Percentiles rank a stretch among this genome's conserved stretches.
These are phyloP conservation scores for Peronospora belbahrii DNA, from an alignment of 352 stramenopile species.

Conservation along the genomic window DNA sequence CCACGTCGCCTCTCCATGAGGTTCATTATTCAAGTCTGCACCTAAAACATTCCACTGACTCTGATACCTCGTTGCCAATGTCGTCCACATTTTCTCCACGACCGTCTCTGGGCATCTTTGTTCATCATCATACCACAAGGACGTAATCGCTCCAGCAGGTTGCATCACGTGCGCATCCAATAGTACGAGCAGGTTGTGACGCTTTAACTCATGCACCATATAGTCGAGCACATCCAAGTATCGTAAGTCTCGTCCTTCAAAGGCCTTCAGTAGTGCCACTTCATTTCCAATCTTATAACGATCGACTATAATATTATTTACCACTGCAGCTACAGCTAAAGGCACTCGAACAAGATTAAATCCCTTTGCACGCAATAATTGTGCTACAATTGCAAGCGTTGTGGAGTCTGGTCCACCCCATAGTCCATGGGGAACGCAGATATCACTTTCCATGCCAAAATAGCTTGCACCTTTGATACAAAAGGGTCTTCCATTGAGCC, in stretches of 20 bases:
- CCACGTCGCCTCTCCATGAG: constrained; percentile 42
- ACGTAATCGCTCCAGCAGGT: constrained; percentile 25
- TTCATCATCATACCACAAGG: constrained; percentile 37
- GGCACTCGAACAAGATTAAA: constrained; percentile 54
- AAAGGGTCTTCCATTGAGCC: constrained; percentile 30
- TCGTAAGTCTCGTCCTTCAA: constrained; percentile 23
- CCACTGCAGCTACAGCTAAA: constrained; percentile 37
- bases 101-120: constrained; percentile 14
- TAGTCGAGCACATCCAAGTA: constrained; percentile 56
- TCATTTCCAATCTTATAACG: constrained; percentile 43
- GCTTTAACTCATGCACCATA: constrained; percentile 24
- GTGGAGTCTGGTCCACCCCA: constrained; percentile 51
- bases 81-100: constrained; percentile 28
- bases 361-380: constrained; percentile 26
- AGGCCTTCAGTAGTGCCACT: constrained; percentile 16
- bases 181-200: constrained; percentile 34
- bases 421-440: constrained; percentile 47
- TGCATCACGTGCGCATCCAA: constrained; percentile 46
- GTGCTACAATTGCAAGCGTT: constrained; percentile 29
- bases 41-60: constrained; percentile 40
- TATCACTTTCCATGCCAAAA: constrained; percentile 61
- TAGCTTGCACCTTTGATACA: constrained; percentile 49
- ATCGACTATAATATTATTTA: constrained; percentile 29
- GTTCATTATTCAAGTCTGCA: constrained; percentile 53
- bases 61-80: constrained; percentile 29